These are phyloP conservation scores for Hericium alpestre DNA, from an alignment of 768 basidiomycete genomes.

Conservation along the genomic window DNA sequence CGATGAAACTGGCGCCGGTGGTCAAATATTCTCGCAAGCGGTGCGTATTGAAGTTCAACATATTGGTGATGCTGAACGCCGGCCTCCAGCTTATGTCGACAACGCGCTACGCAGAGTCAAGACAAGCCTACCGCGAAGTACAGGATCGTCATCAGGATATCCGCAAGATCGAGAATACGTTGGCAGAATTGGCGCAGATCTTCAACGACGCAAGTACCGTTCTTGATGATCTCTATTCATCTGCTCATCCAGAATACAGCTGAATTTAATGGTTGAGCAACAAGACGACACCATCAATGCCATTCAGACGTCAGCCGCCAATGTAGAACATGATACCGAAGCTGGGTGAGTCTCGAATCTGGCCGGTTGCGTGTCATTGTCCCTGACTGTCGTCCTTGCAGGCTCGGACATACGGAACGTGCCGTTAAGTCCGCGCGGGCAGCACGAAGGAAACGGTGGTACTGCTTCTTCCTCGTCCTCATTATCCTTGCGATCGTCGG, in stretches of 20 bases:
- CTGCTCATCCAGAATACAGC: slow-evolving; percentile 29
- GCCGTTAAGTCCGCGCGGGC: slow-evolving; percentile 60
- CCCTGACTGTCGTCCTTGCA: slow-evolving; percentile 17
- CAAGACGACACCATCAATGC: slow-evolving; percentile 65
- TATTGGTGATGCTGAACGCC: neutral
- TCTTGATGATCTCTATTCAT: neutral
- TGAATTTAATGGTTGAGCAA: slow-evolving; percentile 68
- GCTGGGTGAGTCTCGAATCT: slow-evolving; percentile 42
- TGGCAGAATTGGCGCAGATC: slow-evolving; percentile 81
- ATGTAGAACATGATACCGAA: slow-evolving; percentile 59
- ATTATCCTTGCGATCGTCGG: slow-evolving; percentile 47
- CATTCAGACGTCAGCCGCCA: slow-evolving; percentile 51
- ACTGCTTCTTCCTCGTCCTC: slow-evolving; percentile 63
- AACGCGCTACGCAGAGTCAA: slow-evolving; percentile 74
- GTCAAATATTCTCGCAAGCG: slow-evolving; percentile 85
- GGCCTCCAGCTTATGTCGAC: slow-evolving; percentile 54
- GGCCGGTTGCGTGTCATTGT: neutral
- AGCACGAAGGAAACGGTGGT: slow-evolving; percentile 77
- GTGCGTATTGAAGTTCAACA: slow-evolving; percentile 27
- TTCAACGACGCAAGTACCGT: slow-evolving; percentile 60
- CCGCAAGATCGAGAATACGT: slow-evolving; percentile 72
- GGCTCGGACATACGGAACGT: slow-evolving; percentile 48
- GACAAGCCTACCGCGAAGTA: slow-evolving; percentile 77
- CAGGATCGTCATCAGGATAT: slow-evolving; percentile 85
- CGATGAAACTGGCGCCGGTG: slow-evolving; percentile 54